Conservation (phyloP, 2,329 filamentous ascomycete species). For the Pyricularia pennisetigena region DNA sequence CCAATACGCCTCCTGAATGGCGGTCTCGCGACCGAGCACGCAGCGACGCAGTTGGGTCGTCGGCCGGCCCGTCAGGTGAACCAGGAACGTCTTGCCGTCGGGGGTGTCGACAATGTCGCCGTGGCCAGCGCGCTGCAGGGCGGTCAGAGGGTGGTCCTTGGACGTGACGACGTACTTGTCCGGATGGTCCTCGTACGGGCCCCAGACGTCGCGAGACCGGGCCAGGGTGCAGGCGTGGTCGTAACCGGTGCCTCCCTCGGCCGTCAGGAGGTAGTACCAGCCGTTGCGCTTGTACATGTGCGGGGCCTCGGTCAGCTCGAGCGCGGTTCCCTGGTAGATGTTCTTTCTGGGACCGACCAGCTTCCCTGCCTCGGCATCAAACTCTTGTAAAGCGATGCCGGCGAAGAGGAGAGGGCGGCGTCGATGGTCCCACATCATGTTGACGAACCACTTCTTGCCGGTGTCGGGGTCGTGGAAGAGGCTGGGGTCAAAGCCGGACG, state of each 20-base stretch:
- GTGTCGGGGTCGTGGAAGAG: slow-evolving; percentile 45
- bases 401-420: slow-evolving; percentile 37
- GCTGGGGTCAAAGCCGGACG: slow-evolving; percentile 52
- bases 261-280: slow-evolving; percentile 33
- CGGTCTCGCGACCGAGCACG: slow-evolving; percentile 44
- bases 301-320: slow-evolving; percentile 34
- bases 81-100: slow-evolving; percentile 41
- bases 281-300: slow-evolving; percentile 31
- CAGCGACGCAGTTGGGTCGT: slow-evolving; percentile 40
- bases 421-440: slow-evolving; percentile 47
- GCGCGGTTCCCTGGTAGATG: slow-evolving; percentile 43
- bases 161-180: slow-evolving; percentile 43
- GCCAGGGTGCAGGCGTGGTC: slow-evolving; percentile 41
- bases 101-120: slow-evolving; percentile 45
- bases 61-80: slow-evolving; percentile 42
- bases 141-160: slow-evolving; percentile 36
- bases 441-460: slow-evolving; percentile 45
- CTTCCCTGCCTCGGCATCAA: slow-evolving; percentile 34
- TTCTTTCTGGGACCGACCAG: slow-evolving; percentile 46
- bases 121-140: slow-evolving; percentile 63
- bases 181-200: slow-evolving; percentile 52
- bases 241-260: slow-evolving; percentile 34
- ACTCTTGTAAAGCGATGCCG: slow-evolving; percentile 50
- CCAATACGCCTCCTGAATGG: slow-evolving; percentile 51
- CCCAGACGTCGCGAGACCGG: slow-evolving; percentile 40